Percentiles rank a stretch among this genome's conserved stretches.
These are phyloP conservation scores for Coemansia sp. DNA, from an alignment of 192 early-diverging fungal species.

Conservation along the genomic window DNA sequence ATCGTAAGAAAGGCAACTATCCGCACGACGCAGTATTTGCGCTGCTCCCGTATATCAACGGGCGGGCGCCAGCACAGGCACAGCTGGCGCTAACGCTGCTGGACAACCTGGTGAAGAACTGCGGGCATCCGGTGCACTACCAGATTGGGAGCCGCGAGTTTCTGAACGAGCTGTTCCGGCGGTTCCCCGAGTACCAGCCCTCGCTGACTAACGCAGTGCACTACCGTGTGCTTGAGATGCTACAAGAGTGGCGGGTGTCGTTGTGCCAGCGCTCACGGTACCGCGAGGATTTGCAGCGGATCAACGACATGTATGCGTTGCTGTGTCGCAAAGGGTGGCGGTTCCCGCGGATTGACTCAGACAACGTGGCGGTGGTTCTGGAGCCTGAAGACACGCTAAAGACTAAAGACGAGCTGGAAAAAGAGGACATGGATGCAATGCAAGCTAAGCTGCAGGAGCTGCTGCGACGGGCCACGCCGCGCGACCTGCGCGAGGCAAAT, in stretches of 20 bases:
- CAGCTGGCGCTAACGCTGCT: conserved; percentile 66
- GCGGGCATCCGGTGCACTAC: conserved; percentile 95
- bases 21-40: conserved; percentile 55
- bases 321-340: conserved; percentile 80
- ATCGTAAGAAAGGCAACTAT: conserved; percentile 80
- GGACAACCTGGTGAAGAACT: conserved; percentile 98
- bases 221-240: conserved; percentile 83
- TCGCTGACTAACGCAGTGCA: conserved; percentile 70
- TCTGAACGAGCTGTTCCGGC: conserved; percentile 89
- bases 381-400: conserved; percentile 64
- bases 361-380: conserved; percentile 44
- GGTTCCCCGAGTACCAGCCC: conserved; percentile 88
- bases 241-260: conserved; percentile 94
- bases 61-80: conserved; percentile 44
- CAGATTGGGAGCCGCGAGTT: conserved; percentile 97
- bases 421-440: conserved; percentile 78
- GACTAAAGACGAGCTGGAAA: conserved; percentile 92
- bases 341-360: conserved; percentile 46
- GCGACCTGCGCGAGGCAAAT: conserved; percentile 93
- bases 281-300: conserved; percentile 90
- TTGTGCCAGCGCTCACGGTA: conserved; percentile 84
- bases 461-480: conserved; percentile 88
- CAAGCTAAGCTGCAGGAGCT: conserved; percentile 92
- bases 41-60: conserved; percentile 50
- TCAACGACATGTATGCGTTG: conserved; percentile 92